Conservation (phyloP, 768 basidiomycete species). For the Pisolithus orientalis region DNA sequence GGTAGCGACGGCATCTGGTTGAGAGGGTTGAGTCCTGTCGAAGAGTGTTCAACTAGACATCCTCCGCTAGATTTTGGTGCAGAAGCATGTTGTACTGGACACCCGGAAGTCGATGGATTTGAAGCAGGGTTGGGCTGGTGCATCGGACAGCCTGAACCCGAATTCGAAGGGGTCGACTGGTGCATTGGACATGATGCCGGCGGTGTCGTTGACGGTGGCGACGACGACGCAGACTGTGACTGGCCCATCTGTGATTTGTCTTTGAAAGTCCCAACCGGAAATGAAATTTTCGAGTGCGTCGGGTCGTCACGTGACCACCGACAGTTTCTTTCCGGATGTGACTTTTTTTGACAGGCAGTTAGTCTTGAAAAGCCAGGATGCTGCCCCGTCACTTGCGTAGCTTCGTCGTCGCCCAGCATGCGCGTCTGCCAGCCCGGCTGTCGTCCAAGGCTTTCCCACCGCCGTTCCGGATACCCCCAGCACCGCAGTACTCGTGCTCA, state of each 20-base stretch:
- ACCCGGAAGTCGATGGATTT: conserved; percentile 17
- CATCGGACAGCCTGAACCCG: conserved; percentile 7
- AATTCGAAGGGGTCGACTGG: not conserved
- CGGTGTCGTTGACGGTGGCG: conserved; percentile 1
- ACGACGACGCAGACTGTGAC: conserved; percentile 5
- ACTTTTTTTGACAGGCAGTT: not conserved
- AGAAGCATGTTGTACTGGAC: conserved; percentile 39
- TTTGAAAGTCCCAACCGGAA: not conserved
- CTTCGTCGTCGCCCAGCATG: conserved; percentile 26
- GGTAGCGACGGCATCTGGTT: conserved; percentile 90
- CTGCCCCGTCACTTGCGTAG: conserved; percentile 43
- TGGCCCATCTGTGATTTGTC: conserved; percentile 5
- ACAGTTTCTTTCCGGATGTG: not conserved
- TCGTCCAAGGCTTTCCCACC: conserved; percentile 13
- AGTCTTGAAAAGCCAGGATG: conserved; percentile 21
- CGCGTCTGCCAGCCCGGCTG: conserved; percentile 11
- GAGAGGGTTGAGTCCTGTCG: conserved; percentile 47
- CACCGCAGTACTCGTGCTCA: not conserved
- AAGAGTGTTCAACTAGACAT: conserved; percentile 59
- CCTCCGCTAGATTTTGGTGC: conserved; percentile 30
- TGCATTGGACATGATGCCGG: conserved; percentile 1
- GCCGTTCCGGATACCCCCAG: conserved; percentile 26
- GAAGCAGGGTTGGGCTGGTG: not conserved
- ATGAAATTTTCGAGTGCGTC: not conserved
- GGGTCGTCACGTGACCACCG: not conserved